phyloP scores from a whole-genome alignment of 805 yeast species.

The Vanderwaltozyma tropicalis region DNA sequence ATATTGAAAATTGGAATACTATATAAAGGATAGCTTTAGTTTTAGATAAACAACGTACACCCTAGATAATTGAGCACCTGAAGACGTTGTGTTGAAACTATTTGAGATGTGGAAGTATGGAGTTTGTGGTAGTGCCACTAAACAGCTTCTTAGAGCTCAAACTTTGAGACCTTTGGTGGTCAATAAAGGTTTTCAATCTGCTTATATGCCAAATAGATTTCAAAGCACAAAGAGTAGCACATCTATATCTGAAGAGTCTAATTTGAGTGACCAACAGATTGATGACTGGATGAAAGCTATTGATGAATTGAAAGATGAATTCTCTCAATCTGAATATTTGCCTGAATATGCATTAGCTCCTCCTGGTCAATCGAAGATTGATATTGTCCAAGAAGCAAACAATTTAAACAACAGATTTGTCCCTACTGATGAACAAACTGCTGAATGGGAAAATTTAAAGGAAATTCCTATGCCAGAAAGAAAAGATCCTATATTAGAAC shows the following conservation, averaged over 20 bases:
- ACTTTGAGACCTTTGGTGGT: neutral
- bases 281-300: constrained; percentile 35
- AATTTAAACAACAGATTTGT: constrained; percentile 30
- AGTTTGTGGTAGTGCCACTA: neutral
- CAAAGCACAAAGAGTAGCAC: neutral
- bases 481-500: constrained; percentile 61
- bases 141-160: neutral
- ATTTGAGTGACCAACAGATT: constrained; percentile 25
- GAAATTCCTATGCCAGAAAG: constrained; percentile 48
- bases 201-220: neutral
- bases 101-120: no score
- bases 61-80: no score
- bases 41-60: no score
- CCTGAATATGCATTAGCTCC: constrained; percentile 35
- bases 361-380: constrained; percentile 30
- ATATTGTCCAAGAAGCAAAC: constrained; percentile 23
- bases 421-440: constrained; percentile 57
- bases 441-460: constrained; percentile 41
- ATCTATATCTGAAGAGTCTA: neutral
- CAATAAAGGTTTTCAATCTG: neutral
- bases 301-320: constrained; percentile 30
- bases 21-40: no score
- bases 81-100: no score
- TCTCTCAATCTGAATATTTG: constrained; percentile 29
- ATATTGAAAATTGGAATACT: no score